Evolutionary conservation across 2,329 filamentous ascomycete genomes (phyloP).

Genomic region (Xylaria sp.): DNA sequence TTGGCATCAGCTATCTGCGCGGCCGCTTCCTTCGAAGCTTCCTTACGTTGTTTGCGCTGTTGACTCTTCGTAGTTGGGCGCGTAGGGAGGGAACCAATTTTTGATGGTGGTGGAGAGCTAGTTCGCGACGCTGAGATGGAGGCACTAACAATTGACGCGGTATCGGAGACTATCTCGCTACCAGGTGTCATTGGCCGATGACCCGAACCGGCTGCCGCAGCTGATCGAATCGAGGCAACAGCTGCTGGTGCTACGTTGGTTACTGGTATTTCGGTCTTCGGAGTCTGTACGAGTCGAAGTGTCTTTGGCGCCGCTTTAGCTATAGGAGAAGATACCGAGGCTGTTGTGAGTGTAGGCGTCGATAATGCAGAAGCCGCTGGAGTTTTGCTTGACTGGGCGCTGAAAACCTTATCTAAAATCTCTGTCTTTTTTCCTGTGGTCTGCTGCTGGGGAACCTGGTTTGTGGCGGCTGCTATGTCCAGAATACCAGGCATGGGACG

Average conservation of each 20-base stretch:
- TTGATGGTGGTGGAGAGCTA: conserved; percentile 75
- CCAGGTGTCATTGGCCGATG: conserved; percentile 76
- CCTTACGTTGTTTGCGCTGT: conserved; percentile 79
- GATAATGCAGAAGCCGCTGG: conserved; percentile 59
- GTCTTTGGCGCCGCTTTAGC: conserved; percentile 69
- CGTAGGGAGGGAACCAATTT: conserved; percentile 75
- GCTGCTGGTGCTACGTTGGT: conserved; percentile 46
- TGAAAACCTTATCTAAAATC: conserved; percentile 38
- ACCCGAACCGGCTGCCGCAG: conserved; percentile 47
- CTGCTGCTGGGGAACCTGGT: conserved; percentile 17
- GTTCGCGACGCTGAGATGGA: conserved; percentile 75
- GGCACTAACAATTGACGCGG: conserved; percentile 77
- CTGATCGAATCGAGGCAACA: conserved; percentile 48
- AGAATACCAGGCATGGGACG: conserved; percentile 57
- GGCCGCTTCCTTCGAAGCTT: conserved; percentile 72
- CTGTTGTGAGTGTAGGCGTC: conserved; percentile 57
- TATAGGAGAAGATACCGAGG: conserved; percentile 65
- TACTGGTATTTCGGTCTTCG: conserved; percentile 68
- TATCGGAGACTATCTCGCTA: conserved; percentile 82
- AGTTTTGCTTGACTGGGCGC: conserved; percentile 51
- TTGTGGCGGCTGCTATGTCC: conserved; percentile 62
- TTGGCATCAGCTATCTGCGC: conserved; percentile 63
- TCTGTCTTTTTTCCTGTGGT: conserved; percentile 46
- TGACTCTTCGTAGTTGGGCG: conserved; percentile 80
- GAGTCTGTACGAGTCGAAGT: conserved; percentile 74